Percentiles rank a stretch among this genome's conserved stretches.
Conservation (phyloP, 352 stramenopile species). For the Blastocystis sp. region DNA sequence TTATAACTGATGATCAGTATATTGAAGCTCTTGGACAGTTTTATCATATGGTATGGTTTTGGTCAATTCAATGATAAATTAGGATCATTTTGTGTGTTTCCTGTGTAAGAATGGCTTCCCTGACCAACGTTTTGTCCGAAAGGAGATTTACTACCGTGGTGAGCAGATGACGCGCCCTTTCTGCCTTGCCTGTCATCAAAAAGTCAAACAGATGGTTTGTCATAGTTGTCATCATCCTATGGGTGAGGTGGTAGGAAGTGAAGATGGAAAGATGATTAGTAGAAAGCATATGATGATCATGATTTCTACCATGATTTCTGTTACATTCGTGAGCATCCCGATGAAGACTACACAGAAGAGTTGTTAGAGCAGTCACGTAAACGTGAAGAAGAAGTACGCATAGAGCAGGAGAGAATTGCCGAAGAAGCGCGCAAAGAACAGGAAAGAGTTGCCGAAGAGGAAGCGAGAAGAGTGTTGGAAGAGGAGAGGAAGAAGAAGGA, state of each 20-base stretch:
- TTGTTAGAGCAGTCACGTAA: not conserved
- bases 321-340: slow-evolving; percentile 32
- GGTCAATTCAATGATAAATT: not conserved
- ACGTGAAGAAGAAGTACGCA: not conserved
- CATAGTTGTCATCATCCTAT: slow-evolving; percentile 36
- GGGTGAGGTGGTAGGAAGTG: not conserved
- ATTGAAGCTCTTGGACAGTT: slow-evolving; percentile 45
- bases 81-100: slow-evolving; percentile 64
- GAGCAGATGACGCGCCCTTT: not conserved
- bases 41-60: slow-evolving; percentile 21
- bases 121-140: slow-evolving; percentile 17
- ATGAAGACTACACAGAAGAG: slow-evolving; percentile 8
- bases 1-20: slow-evolving; percentile 53
- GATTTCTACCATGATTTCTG: slow-evolving; percentile 62
- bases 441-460: not conserved
- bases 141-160: slow-evolving; percentile 31
- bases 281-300: slow-evolving; percentile 38
- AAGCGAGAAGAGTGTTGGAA: not conserved
- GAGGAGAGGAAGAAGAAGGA: not conserved
- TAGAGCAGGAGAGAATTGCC: not conserved
- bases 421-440: not conserved
- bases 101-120: slow-evolving; percentile 44
- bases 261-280: not conserved
- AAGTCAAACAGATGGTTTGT: slow-evolving; percentile 34
- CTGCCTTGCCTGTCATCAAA: slow-evolving; percentile 28